Evolutionary conservation across 495 filamentous ascomycete genomes (phyloP).

Genomic region (Hypoxylon subgilvum): DNA sequence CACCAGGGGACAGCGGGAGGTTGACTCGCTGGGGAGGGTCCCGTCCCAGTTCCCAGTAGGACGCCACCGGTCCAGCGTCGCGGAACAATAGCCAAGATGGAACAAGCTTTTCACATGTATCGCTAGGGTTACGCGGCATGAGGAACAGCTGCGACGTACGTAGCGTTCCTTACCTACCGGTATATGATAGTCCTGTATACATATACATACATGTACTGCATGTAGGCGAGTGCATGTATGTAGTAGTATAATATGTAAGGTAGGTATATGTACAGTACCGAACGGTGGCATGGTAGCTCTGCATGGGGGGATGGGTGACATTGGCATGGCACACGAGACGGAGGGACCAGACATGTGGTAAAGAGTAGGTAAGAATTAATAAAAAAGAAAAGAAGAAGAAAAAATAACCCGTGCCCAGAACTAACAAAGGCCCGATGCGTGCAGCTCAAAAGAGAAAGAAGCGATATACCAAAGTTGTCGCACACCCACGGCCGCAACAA

Average conservation of each 20-base stretch:
- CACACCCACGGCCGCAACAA: constrained; percentile 22
- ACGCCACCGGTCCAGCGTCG: constrained; percentile 15
- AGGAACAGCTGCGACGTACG: background rate
- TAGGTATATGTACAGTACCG: too few relatives aligned
- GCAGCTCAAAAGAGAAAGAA: constrained; percentile 25
- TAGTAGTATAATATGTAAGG: too few relatives aligned
- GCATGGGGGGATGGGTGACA: constrained; percentile 4
- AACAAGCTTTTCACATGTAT: constrained; percentile 37
- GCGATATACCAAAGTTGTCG: constrained; percentile 17
- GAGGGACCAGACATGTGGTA: constrained; percentile 24
- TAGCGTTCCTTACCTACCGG: too few relatives aligned
- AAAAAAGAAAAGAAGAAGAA: background rate
- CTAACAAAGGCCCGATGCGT: constrained; percentile 38
- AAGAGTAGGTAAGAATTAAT: too few relatives aligned
- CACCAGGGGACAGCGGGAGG: background rate
- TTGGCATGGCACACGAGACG: background rate
- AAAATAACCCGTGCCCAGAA: constrained; percentile 18
- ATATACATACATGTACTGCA: background rate
- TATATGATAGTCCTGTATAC: background rate
- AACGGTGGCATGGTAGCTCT: constrained; percentile 25
- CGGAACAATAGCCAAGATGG: constrained; percentile 34
- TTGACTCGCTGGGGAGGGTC: too few relatives aligned
- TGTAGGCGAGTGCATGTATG: too few relatives aligned
- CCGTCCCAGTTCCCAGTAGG: too few relatives aligned
- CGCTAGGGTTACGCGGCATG: constrained; percentile 21